Percentiles rank a stretch among this genome's conserved stretches.
Evolutionary conservation across 345 rosid genomes (phyloP).

Genomic region (Eucalyptus coolabah): DNA sequence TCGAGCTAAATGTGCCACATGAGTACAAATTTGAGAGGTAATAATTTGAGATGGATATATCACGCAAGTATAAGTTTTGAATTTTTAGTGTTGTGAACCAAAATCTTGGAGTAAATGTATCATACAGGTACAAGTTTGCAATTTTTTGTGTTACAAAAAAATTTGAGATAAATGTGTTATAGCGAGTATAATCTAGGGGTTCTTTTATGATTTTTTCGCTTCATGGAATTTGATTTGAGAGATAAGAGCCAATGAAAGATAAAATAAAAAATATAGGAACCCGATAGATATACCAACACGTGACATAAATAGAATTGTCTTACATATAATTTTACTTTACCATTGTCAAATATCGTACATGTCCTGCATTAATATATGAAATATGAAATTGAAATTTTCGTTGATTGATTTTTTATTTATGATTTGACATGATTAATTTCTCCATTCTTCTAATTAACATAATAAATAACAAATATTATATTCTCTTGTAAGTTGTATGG

Average conservation of each 20-base stretch:
- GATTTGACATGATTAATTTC: background rate
- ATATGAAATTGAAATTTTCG: background rate
- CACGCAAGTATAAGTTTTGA: background rate
- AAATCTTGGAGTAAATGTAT: background rate
- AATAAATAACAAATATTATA: background rate
- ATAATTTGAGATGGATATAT: too few relatives aligned
- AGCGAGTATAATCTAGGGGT: background rate
- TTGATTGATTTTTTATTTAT: too few relatives aligned
- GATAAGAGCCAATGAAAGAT: background rate
- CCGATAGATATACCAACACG: fast-evolving
- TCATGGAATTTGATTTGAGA: background rate
- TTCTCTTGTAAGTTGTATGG: background rate
- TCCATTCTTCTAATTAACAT: background rate
- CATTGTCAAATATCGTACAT: background rate
- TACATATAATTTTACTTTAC: background rate
- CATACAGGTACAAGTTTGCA: too few relatives aligned
- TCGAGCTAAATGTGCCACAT: too few relatives aligned
- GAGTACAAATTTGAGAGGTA: background rate
- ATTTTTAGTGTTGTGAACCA: background rate
- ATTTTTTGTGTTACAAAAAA: too few relatives aligned
- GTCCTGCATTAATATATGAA: background rate
- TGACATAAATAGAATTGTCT: background rate
- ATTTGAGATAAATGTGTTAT: background rate
- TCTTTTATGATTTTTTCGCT: too few relatives aligned
- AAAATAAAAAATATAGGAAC: background rate